Percentiles rank a stretch among this genome's conserved stretches.
Evolutionary conservation across 2,329 filamentous ascomycete species (phyloP).

Genomic region (Emergomyces orientalis): DNA sequence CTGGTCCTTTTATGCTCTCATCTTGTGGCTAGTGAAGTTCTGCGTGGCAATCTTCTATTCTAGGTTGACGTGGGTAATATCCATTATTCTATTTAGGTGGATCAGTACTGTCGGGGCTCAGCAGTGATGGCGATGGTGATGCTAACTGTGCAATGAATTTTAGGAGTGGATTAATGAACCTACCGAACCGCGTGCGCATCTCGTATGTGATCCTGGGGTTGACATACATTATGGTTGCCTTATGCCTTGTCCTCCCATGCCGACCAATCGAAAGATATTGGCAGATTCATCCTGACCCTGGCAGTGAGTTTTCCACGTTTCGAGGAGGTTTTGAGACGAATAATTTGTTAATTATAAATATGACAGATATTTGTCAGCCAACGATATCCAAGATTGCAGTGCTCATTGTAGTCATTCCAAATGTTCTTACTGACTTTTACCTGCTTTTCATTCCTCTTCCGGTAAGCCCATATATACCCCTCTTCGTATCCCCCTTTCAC

Average conservation of each 20-base stretch:
- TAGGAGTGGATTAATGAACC: conserved; percentile 34
- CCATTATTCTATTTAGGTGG: background rate
- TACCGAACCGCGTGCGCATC: conserved; percentile 40
- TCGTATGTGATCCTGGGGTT: conserved; percentile 42
- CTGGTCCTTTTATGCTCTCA: conserved; percentile 46
- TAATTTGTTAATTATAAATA: conserved; percentile 1
- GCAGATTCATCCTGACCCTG: conserved; percentile 51
- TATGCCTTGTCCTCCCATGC: conserved; percentile 45
- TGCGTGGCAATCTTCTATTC: conserved; percentile 51
- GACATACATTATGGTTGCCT: conserved; percentile 43
- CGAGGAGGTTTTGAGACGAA: conserved; percentile 8
- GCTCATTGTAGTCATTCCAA: conserved; percentile 41
- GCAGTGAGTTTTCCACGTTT: conserved; percentile 36
- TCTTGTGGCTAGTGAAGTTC: conserved; percentile 47
- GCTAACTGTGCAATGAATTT: background rate
- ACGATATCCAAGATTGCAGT: conserved; percentile 41
- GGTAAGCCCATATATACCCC: conserved; percentile 26
- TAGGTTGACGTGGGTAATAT: conserved; percentile 39
- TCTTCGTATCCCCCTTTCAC: background rate
- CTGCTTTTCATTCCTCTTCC: conserved; percentile 50
- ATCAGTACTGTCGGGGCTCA: background rate
- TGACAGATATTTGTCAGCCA: conserved; percentile 38
- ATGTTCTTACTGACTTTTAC: conserved; percentile 49
- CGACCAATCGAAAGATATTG: conserved; percentile 46
- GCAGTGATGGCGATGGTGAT: background rate